These are phyloP conservation scores for Mycena olivaceomarginata DNA, from an alignment of 768 basidiomycete genomes.

Conservation along the genomic window DNA sequence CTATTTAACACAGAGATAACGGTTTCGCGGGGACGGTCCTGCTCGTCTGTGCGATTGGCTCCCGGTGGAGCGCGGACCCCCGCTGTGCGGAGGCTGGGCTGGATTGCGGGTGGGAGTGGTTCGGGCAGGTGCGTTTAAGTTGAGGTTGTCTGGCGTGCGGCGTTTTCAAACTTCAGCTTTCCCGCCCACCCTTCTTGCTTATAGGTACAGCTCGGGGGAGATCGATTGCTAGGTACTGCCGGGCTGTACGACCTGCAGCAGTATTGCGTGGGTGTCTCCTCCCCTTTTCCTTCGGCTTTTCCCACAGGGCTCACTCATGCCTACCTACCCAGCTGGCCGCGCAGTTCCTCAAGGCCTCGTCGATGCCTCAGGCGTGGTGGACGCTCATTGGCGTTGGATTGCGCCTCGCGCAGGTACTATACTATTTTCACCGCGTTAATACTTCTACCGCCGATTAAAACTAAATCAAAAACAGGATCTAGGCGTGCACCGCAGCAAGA, in stretches of 20 bases:
- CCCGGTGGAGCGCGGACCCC: constrained; percentile 67
- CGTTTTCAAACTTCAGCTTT: too few relatives aligned
- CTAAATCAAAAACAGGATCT: constrained; percentile 51
- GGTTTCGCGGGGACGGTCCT: background rate
- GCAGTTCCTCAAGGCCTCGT: constrained; percentile 69
- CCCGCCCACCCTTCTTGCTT: too few relatives aligned
- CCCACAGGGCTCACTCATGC: too few relatives aligned
- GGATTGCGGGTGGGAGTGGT: constrained; percentile 81
- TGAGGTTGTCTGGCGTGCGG: too few relatives aligned
- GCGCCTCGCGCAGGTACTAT: constrained; percentile 21
- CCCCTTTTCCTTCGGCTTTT: too few relatives aligned
- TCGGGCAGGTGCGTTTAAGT: constrained; percentile 68
- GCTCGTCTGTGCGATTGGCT: background rate
- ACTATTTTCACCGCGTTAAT: too few relatives aligned
- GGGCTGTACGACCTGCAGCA: constrained; percentile 85
- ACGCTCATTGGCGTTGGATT: constrained; percentile 71
- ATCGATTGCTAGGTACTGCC: constrained; percentile 76
- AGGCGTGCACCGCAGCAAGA: constrained; percentile 47
- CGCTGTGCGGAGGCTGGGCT: constrained; percentile 58
- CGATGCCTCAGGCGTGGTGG: constrained; percentile 81
- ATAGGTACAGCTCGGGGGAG: constrained; percentile 65
- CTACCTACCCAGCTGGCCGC: constrained; percentile 64
- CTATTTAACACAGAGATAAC: background rate
- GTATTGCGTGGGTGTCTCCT: constrained; percentile 64
- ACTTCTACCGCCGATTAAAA: too few relatives aligned